Conservation (phyloP, 2,329 filamentous ascomycete species). For the Westerdykella ornata region DNA sequence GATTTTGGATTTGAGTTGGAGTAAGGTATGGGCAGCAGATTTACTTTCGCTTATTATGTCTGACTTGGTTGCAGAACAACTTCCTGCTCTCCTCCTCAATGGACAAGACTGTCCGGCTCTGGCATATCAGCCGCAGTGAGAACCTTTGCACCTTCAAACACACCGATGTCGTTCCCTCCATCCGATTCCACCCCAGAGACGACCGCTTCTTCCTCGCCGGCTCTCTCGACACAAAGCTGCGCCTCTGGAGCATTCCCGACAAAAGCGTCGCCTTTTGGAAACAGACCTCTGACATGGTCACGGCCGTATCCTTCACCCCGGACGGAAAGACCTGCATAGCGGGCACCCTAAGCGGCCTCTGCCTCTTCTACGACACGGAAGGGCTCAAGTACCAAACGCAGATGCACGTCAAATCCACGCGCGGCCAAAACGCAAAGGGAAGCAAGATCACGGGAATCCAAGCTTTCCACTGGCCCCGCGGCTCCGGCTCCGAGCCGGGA, state of each 20-base stretch:
- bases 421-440: slow-evolving; percentile 89
- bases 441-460: slow-evolving; percentile 97
- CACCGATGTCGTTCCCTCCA: slow-evolving; percentile 88
- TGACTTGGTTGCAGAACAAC: slow-evolving; percentile 57
- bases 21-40: slow-evolving; percentile 54
- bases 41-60: not conserved
- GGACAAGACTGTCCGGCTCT: slow-evolving; percentile 93
- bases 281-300: slow-evolving; percentile 78
- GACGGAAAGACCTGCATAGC: slow-evolving; percentile 87
- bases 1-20: slow-evolving; percentile 90
- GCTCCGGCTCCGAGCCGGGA: slow-evolving; percentile 50
- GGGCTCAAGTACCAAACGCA: slow-evolving; percentile 77
- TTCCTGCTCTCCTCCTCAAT: slow-evolving; percentile 93
- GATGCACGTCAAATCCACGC: slow-evolving; percentile 85
- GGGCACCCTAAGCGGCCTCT: slow-evolving; percentile 76
- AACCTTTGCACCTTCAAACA: slow-evolving; percentile 93
- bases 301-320: slow-evolving; percentile 86
- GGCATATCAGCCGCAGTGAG: slow-evolving; percentile 80
- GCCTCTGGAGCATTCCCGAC: slow-evolving; percentile 95
- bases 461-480: slow-evolving; percentile 56
- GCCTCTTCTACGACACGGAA: slow-evolving; percentile 88
- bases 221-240: slow-evolving; percentile 78
- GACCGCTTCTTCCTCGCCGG: slow-evolving; percentile 96
- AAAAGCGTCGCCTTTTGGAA: slow-evolving; percentile 82
- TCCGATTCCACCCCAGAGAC: slow-evolving; percentile 88